Percentiles rank a stretch among this genome's conserved stretches.
Conservation (phyloP, 2,329 filamentous ascomycete genomes). For the Epichloe uncinata region DNA sequence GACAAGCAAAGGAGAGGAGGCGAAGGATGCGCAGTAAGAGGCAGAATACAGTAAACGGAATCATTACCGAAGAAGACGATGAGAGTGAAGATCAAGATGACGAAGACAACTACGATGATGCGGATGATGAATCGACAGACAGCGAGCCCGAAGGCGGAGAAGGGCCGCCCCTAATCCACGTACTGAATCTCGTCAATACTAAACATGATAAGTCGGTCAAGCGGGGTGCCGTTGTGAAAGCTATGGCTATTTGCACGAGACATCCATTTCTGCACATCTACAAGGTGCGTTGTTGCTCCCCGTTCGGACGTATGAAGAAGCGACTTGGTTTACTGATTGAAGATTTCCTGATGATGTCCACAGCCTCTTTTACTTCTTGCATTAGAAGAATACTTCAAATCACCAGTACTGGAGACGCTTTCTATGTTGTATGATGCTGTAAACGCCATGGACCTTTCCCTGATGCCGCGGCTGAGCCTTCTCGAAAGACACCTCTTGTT, state of each 20-base stretch:
- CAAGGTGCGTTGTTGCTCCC: conserved; percentile 46
- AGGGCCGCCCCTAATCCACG: conserved; percentile 88
- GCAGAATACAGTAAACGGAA: conserved; percentile 36
- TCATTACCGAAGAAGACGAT: conserved; percentile 31
- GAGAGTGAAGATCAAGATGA: conserved; percentile 34
- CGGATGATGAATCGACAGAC: conserved; percentile 41
- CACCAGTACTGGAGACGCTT: conserved; percentile 75
- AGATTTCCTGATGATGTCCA: neutral
- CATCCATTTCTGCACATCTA: conserved; percentile 98
- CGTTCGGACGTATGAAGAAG: neutral
- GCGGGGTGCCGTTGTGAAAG: conserved; percentile 88
- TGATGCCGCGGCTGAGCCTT: conserved; percentile 75
- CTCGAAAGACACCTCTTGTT: conserved; percentile 80
- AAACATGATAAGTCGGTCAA: conserved; percentile 91
- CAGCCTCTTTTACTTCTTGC: conserved; percentile 80
- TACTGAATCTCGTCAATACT: conserved; percentile 93
- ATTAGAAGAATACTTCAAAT: conserved; percentile 93
- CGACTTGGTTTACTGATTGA: neutral
- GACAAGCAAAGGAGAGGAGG: conserved; percentile 40
- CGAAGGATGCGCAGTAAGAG: conserved; percentile 37
- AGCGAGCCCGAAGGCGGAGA: conserved; percentile 58
- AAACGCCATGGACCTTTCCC: conserved; percentile 90
- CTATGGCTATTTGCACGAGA: conserved; percentile 96
- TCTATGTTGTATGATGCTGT: conserved; percentile 82
- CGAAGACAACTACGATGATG: conserved; percentile 36